Base-by-base conservation (phyloP, 345 rosid species). In the Populus simonii region DNA sequence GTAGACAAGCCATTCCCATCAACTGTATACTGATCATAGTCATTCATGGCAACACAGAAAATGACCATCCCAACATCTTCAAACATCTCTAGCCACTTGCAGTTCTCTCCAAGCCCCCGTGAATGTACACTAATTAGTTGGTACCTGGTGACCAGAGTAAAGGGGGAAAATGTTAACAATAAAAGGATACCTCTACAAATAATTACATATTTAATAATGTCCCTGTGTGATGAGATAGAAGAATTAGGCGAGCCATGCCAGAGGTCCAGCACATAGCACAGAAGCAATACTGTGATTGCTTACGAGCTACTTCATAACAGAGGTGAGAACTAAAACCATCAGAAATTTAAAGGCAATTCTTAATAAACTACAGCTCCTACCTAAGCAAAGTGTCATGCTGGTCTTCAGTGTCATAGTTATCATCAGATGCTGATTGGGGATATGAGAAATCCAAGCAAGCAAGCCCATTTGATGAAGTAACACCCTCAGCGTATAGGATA, bases 71-170 rank as follows among this genome's bases (percentile, higher is more conserved):
- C 98, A 35, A 94, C 88, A 72, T 96, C 99, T 87, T 96, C 99
- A 68, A 96, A 96, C 98, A 94, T 93, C 83, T 96, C 97, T 22
- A 96, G 89, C 98, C 98, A 96, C 78, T 92, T 92, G 86, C 97
- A 96, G 85, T 91, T 93, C 81, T 91, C 99, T 11, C 97, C 96
- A 4, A 92, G 89, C 75, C 99, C 97, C 79, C 94, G 86, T 1
- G 97, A 88, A 12, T 89, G 94, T 41, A 93, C 89, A 81, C 99
- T 89, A 36, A 96, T 92, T 79, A 96, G 86, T 85, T 96, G 98
- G 86, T 93, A 96, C 89, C 99, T 96, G 87, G 18, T 27, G 81
- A 62, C 23, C 66, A 63, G 12, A 31, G 38, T 53, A 51, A 33
- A 16, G 51, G 5, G 68, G 45, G 17, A 31, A 62, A 27, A 70